These are phyloP conservation scores for Leptoxyphium fumago DNA, from an alignment of 2,329 filamentous ascomycete species.

Conservation along the genomic window DNA sequence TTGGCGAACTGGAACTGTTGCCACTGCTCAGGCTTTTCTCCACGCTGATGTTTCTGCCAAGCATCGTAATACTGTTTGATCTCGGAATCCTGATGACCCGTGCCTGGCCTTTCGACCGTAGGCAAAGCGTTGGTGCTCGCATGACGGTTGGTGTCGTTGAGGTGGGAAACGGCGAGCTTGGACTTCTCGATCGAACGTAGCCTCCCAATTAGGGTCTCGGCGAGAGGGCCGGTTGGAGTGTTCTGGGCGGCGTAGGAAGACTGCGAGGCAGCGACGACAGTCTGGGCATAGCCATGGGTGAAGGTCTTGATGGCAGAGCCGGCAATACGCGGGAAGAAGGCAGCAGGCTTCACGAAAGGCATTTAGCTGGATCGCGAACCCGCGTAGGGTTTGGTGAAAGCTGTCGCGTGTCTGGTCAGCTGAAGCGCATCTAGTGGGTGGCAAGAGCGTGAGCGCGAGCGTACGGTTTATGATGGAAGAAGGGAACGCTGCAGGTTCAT, in stretches of 20 bases:
- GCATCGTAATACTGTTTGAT: slow-evolving; percentile 87
- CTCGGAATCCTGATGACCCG: slow-evolving; percentile 31
- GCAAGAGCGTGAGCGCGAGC: slow-evolving; percentile 1
- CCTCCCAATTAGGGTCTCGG: slow-evolving; percentile 33
- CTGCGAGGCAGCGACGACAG: slow-evolving; percentile 89
- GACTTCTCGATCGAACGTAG: slow-evolving; percentile 27
- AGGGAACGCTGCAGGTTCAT: slow-evolving; percentile 76
- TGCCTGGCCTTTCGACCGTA: slow-evolving; percentile 14
- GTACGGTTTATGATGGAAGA: not conserved
- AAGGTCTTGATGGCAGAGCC: slow-evolving; percentile 55
- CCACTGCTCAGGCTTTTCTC: slow-evolving; percentile 63
- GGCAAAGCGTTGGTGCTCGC: slow-evolving; percentile 21
- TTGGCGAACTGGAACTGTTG: slow-evolving; percentile 80
- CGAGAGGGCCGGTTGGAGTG: slow-evolving; percentile 39
- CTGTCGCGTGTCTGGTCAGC: slow-evolving; percentile 8
- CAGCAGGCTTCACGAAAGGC: slow-evolving; percentile 54
- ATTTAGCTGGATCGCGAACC: slow-evolving; percentile 69
- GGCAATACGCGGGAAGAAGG: slow-evolving; percentile 85
- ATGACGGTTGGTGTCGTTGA: slow-evolving; percentile 20
- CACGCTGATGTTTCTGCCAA: slow-evolving; percentile 62
- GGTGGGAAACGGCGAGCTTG: slow-evolving; percentile 15
- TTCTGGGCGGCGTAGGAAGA: slow-evolving; percentile 58
- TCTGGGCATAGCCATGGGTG: slow-evolving; percentile 95
- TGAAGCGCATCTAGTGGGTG: slow-evolving; percentile 2
- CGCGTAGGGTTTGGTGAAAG: slow-evolving; percentile 42